Evolutionary conservation across 2,329 filamentous ascomycete genomes (phyloP), one percentile per base, ranked within the genome.

Genomic region (Penicillium hordei): DNA sequence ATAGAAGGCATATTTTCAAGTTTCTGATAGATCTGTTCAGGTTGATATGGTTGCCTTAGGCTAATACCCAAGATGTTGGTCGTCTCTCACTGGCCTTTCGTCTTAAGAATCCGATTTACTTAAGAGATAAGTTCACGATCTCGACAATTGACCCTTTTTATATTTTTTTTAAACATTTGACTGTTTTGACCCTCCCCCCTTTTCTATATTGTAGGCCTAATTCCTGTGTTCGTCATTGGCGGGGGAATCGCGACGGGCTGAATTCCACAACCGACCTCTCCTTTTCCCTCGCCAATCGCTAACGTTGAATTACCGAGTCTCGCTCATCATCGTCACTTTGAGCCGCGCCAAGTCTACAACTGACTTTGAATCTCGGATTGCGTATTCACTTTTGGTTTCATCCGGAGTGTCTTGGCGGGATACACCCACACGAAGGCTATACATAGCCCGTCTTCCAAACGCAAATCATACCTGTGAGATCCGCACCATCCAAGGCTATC

Each of bases 211-310:
- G 33, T 34, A 17, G 15, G 43, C 43, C 27, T 21, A 15, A 21
- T 31, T 15, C 15, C 15, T 7, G 27, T 19, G n/a, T 7, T 34
- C 45, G 45, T 48, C 45, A 48, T 34, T 7, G 29, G 61, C 38
- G 62, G 63, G 58, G 63, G 60, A 60, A 64, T 61, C 54, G 61
- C 63, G 60, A 64, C 63, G 61, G 61, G 49, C 46, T 43, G 17
- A 27, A 34, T 36, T 19, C 5, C 45, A 27, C 49, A 36, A 42
- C 53, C 17, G 23, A 21, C 27, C 34, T 38, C 33, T 45, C 48
- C 25, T 19, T 23, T 34, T 23, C n/a, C 15, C 46, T 29, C 48
- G n/a, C 55, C 49, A 57, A 57, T 57, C 42, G 42, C 42, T n/a
- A 42, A 13, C 34, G 7, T 21, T 5, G 21, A 57, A 53, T 57